Base-by-base conservation (phyloP, 257 asterid species). In the Solanum dulcamara region DNA sequence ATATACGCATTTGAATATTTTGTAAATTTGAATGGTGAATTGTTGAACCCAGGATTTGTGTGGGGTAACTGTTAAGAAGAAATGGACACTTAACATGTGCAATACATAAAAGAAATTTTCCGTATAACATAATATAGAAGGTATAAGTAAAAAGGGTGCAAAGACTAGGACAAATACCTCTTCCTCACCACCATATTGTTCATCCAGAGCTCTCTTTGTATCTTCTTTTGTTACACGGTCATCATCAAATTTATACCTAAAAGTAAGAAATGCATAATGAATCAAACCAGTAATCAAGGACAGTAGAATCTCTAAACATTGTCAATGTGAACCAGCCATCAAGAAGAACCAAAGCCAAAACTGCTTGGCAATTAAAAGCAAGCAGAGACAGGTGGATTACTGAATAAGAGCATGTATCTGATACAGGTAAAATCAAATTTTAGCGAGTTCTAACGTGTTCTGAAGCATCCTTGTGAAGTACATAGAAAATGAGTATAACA, bases 1-100 rank as follows among this genome's bases (percentile, higher is more conserved):
- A 94, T 94, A 87, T 93, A 94, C 13, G 98, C 97, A 81, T 94
- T 94, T 24, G 98, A 94, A 88, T 93, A 92, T 87, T 93, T 94
- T 85, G 98, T 93, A 87, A 94, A 94, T 84, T 94, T 94, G 87
- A 93, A 94, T 37, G 97, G 98, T 70, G 98, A 85, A 64, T 94
- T 94, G 86, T 92, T 94, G 88, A 92, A 91, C 83, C 98, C 97
- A 87, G 98, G 98, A 83, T 92, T 94, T 18, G 93, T 87, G 86
- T 91, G 95, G 32, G 95, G 98, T 71, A 94, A 90, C 98, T 94
- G 94, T 80, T 10, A 83, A 79, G 64, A 53, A 75, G 77, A 57
- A 81, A 87, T 26, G 84, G 37, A 33, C 64, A 83, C 67, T 15
- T n/a, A 81, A 50, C 40, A 48, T 79, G 60, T 51, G 86, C 35